Evolutionary conservation across 805 yeast genomes (phyloP).

Genomic region (Pichia cephalocereana): DNA sequence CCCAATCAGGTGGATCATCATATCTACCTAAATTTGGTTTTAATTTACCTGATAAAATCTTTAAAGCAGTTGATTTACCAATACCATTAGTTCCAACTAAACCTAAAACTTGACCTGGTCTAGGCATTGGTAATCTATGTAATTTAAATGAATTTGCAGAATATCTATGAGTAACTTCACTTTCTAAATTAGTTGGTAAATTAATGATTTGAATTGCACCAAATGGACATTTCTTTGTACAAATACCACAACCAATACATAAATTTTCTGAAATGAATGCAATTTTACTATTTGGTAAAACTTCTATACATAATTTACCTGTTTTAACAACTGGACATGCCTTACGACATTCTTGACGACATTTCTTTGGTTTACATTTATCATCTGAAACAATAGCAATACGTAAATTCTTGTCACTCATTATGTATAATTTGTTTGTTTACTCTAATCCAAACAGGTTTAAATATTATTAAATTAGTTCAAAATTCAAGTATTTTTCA

Average conservation of each 20-base stretch:
- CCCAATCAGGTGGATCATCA: constrained; percentile 98
- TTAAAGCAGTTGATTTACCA: constrained; percentile 95
- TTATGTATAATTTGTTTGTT: constrained; percentile 7
- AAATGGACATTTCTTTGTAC: constrained; percentile 97
- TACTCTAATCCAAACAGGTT: no score
- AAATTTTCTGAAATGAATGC: constrained; percentile 90
- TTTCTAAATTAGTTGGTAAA: constrained; percentile 89
- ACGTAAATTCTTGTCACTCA: constrained; percentile 49
- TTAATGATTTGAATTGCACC: constrained; percentile 95
- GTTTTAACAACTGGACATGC: constrained; percentile 98
- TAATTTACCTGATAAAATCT: constrained; percentile 94
- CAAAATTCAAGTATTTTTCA: not conserved
- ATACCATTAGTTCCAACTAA: constrained; percentile 99
- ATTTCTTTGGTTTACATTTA: constrained; percentile 95
- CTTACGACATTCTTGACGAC: constrained; percentile 96
- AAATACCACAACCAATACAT: constrained; percentile 99
- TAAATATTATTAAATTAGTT: no score
- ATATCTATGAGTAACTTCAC: constrained; percentile 92
- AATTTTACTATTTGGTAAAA: constrained; percentile 78
- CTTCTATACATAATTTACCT: constrained; percentile 96
- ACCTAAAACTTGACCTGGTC: constrained; percentile 98
- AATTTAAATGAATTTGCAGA: constrained; percentile 96
- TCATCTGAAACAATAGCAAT: constrained; percentile 93
- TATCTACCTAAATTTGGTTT: constrained; percentile 92
- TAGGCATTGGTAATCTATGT: constrained; percentile 95